Evolutionary conservation across 2,329 filamentous ascomycete species (phyloP).

Genomic region (Coniella lustricola): DNA sequence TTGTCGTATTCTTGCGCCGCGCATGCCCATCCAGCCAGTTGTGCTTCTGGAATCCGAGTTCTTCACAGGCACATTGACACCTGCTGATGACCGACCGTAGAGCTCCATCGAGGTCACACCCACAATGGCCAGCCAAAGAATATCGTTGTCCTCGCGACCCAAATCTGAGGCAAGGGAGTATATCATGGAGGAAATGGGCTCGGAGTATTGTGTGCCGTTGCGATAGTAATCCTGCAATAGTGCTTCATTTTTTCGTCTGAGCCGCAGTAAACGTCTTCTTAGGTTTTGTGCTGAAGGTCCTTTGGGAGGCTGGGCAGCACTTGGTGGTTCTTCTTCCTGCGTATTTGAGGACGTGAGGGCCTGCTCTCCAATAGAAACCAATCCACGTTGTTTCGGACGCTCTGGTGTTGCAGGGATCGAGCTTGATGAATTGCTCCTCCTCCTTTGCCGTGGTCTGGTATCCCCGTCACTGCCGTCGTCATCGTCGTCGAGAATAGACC

Average conservation of each 20-base stretch:
- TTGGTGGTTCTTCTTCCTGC: slow-evolving; percentile 42
- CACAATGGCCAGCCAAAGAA: slow-evolving; percentile 91
- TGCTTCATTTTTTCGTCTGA: slow-evolving; percentile 70
- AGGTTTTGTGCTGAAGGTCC: slow-evolving; percentile 65
- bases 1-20: slow-evolving; percentile 77
- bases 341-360: slow-evolving; percentile 41
- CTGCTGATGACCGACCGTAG: slow-evolving; percentile 78
- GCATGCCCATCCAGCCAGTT: slow-evolving; percentile 73
- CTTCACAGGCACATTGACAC: slow-evolving; percentile 57
- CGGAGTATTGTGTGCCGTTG: slow-evolving; percentile 82
- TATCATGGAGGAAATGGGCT: slow-evolving; percentile 88
- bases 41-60: slow-evolving; percentile 47
- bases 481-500: slow-evolving; percentile 63
- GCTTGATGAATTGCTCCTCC: slow-evolving; percentile 81
- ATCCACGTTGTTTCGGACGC: slow-evolving; percentile 52
- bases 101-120: slow-evolving; percentile 92
- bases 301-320: slow-evolving; percentile 50
- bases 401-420: slow-evolving; percentile 60
- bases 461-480: slow-evolving; percentile 69
- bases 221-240: slow-evolving; percentile 78
- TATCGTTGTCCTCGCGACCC: slow-evolving; percentile 91
- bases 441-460: slow-evolving; percentile 68
- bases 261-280: slow-evolving; percentile 63
- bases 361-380: slow-evolving; percentile 48
- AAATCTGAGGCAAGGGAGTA: slow-evolving; percentile 93